Evolutionary conservation across 208 protist species (phyloP).

Genomic region (Trypanosoma avium): DNA sequence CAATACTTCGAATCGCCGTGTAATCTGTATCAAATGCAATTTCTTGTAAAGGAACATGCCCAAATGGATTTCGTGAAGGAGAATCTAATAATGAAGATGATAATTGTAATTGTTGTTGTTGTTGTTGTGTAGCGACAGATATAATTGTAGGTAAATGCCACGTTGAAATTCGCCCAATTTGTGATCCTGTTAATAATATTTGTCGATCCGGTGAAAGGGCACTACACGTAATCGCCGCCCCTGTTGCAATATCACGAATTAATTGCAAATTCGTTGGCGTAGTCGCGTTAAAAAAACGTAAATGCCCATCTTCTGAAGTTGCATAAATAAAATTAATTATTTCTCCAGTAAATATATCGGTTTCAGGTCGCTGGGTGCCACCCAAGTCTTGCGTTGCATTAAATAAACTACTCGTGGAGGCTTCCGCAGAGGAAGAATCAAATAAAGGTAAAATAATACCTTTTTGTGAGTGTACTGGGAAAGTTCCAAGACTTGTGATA

Average conservation of each 20-base stretch:
- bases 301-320: conserved; percentile 82
- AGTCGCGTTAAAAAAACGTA: conserved; percentile 76
- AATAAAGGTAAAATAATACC: background rate
- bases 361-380: background rate
- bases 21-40: conserved; percentile 79
- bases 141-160: conserved; percentile 86
- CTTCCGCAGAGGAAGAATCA: conserved; percentile 1
- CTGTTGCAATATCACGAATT: conserved; percentile 70
- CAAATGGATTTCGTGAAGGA: conserved; percentile 24
- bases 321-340: conserved; percentile 42
- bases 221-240: conserved; percentile 81
- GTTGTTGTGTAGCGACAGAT: conserved; percentile 20
- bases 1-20: conserved; percentile 80
- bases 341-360: conserved; percentile 2
- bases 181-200: conserved; percentile 77
- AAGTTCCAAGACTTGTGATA: conserved; percentile 74
- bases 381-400: conserved; percentile 17
- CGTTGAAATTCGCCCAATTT: conserved; percentile 79
- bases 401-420: conserved; percentile 21
- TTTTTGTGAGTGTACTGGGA: conserved; percentile 35
- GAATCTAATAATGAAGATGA: too few species aligned
- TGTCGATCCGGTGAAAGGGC: conserved; percentile 62
- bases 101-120: too few species aligned
- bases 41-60: conserved; percentile 62
- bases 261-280: conserved; percentile 48